These are phyloP conservation scores for Leishmania amazonensis DNA, from an alignment of 208 protist species.

Conservation along the genomic window DNA sequence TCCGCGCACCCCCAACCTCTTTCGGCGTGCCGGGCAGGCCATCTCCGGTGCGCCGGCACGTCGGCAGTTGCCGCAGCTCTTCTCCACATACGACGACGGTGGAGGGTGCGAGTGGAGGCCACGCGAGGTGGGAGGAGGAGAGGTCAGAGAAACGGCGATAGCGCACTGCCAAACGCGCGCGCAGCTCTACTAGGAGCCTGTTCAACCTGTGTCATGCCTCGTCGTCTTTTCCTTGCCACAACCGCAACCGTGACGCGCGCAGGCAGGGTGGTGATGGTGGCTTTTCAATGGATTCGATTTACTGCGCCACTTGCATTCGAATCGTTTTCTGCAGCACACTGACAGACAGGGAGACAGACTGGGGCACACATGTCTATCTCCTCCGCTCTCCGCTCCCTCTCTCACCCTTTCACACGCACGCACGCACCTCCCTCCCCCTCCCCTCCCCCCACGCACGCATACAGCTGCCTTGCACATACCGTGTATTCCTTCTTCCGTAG, in stretches of 20 bases:
- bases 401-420: neutral
- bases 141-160: neutral
- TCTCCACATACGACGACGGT: neutral
- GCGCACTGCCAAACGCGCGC: neutral
- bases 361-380: neutral
- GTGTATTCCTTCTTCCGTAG: neutral
- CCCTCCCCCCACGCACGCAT: neutral
- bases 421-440: neutral
- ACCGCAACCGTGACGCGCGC: neutral
- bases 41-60: neutral
- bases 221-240: neutral
- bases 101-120: neutral
- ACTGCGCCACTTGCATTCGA: neutral
- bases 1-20: neutral
- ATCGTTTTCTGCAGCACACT: neutral
- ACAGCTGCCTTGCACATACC: neutral
- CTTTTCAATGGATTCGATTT: neutral
- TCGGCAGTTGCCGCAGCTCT: neutral
- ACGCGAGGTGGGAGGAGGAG: neutral
- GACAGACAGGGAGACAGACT: neutral
- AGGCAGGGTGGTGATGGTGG: neutral
- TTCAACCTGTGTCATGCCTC: neutral
- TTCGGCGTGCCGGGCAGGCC: neutral
- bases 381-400: neutral
- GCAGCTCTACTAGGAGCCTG: neutral